Conservation (phyloP, 2,329 filamentous ascomycete genomes). For the Phialophora expanda region DNA sequence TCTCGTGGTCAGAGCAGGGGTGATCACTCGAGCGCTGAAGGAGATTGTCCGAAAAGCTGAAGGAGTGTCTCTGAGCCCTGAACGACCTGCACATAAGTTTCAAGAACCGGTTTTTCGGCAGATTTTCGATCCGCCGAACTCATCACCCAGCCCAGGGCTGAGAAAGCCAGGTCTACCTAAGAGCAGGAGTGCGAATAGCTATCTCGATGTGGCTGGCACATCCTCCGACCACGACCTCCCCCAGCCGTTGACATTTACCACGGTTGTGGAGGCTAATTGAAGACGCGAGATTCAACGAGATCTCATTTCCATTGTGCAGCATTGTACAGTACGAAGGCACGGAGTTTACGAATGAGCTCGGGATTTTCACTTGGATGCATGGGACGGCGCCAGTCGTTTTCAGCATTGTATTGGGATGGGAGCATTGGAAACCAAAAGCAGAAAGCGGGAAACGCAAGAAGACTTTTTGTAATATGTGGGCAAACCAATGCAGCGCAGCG, state of each 20-base stretch:
- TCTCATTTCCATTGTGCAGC: constrained; percentile 16
- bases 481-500: constrained; percentile 10
- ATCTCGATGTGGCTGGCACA: constrained; percentile 37
- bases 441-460: constrained; percentile 20
- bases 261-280: constrained; percentile 35
- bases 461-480: constrained; percentile 31
- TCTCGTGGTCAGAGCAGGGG: constrained; percentile 60
- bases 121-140: constrained; percentile 53
- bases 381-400: constrained; percentile 27
- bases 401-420: constrained; percentile 25
- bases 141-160: constrained; percentile 41
- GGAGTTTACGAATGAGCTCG: constrained; percentile 29
- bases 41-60: constrained; percentile 57
- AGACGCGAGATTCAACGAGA: not conserved
- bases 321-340: constrained; percentile 38
- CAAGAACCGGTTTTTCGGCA: constrained; percentile 55
- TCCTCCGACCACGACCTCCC: constrained; percentile 39
- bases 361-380: constrained; percentile 26
- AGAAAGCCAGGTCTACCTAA: constrained; percentile 39
- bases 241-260: constrained; percentile 29
- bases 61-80: constrained; percentile 47
- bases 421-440: constrained; percentile 29
- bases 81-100: constrained; percentile 38
- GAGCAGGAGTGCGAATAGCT: constrained; percentile 42
- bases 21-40: constrained; percentile 56